Conservation (phyloP, 768 basidiomycete species). For the Pleurotus tuber-regium region DNA sequence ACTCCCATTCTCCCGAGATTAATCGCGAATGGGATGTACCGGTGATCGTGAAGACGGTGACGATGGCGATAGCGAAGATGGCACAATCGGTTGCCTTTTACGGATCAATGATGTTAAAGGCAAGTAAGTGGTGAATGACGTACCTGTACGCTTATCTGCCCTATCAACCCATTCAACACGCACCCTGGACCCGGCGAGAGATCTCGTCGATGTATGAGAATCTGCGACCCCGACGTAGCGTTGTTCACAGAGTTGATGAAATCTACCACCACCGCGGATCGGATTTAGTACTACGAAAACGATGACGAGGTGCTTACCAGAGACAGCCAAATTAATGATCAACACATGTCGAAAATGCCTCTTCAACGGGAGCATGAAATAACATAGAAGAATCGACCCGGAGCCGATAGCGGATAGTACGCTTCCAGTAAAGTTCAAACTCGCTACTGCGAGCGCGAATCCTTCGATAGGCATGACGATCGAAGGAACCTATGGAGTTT, state of each 20-base stretch:
- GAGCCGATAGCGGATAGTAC: not conserved
- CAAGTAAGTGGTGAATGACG: not conserved
- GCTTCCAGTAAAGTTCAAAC: not conserved
- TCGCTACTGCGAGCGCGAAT: not conserved
- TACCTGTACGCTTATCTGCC: not conserved
- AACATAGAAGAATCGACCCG: not conserved
- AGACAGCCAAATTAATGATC: conserved; percentile 1
- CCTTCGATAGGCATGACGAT: too few relatives aligned
- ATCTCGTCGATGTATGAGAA: not conserved
- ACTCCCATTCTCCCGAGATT: conserved; percentile 1
- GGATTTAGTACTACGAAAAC: not conserved
- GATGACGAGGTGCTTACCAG: not conserved
- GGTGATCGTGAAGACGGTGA: not conserved
- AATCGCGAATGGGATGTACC: not conserved
- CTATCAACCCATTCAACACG: not conserved
- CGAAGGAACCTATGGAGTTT: too few relatives aligned
- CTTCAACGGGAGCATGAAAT: not conserved
- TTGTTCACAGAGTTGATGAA: conserved; percentile 4
- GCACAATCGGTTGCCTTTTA: not conserved
- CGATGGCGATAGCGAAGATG: conserved; percentile 1
- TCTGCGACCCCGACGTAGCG: not conserved
- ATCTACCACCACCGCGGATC: not conserved
- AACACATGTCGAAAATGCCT: conserved; percentile 1
- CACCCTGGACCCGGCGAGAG: not conserved
- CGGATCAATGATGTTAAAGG: not conserved